Percentiles rank a stretch among this genome's conserved stretches.
These are phyloP conservation scores for Plantago coronopus DNA, from an alignment of 305 asterid species.

Conservation along the genomic window DNA sequence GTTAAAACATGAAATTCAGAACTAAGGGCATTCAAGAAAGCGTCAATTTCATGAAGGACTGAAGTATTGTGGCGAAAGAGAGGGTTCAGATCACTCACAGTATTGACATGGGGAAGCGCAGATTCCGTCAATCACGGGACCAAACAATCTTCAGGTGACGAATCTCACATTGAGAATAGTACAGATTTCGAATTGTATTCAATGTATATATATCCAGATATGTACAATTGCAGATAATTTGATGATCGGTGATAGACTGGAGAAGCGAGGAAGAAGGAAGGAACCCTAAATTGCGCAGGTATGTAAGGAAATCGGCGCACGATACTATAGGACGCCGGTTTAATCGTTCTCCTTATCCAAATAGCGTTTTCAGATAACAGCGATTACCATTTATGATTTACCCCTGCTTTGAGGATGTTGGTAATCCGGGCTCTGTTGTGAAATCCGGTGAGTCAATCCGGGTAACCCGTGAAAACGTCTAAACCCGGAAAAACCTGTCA, in stretches of 20 bases:
- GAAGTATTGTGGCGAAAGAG: neutral
- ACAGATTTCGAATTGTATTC: slow-evolving; percentile 2
- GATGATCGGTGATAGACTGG: slow-evolving; percentile 28
- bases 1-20: no score
- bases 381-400: no score
- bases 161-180: slow-evolving; percentile 21
- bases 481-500: no score
- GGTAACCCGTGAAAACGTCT: no score
- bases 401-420: no score
- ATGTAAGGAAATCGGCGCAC: slow-evolving; percentile 53
- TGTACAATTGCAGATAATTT: neutral
- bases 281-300: slow-evolving; percentile 88
- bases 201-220: neutral
- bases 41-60: neutral
- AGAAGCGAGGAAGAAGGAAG: slow-evolving; percentile 22
- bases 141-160: slow-evolving; percentile 29
- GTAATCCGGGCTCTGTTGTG: no score
- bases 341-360: no score
- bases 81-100: neutral
- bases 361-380: no score
- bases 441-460: no score
- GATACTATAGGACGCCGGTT: slow-evolving; percentile 53
- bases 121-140: slow-evolving; percentile 25
- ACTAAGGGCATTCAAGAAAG: no score
- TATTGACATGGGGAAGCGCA: neutral